phyloP scores from a whole-genome alignment of 352 stramenopile species.

The Phytophthora fragariae region DNA sequence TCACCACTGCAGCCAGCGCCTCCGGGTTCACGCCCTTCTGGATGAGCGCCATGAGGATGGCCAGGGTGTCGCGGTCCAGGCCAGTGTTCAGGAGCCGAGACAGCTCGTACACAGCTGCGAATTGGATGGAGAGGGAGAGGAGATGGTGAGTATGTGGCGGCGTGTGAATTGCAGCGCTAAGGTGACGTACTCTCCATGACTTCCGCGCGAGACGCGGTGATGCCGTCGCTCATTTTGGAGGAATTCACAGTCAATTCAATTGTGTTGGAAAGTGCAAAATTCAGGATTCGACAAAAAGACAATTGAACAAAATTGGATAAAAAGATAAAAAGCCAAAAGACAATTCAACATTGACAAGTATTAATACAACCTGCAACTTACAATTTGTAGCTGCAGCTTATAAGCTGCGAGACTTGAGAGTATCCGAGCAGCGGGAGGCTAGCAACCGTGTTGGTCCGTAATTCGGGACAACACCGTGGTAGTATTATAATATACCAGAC shows the following conservation, averaged over 20 bases:
- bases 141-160: background rate
- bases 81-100: constrained; percentile 92
- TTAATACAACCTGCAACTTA: no score
- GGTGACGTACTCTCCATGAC: constrained; percentile 63
- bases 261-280: background rate
- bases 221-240: constrained; percentile 41
- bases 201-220: constrained; percentile 57
- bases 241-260: no score
- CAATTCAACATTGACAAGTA: no score
- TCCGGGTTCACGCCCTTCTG: constrained; percentile 93
- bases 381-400: no score
- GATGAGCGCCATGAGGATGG: constrained; percentile 88
- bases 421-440: no score
- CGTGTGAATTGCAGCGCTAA: background rate
- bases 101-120: constrained; percentile 89
- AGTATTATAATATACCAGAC: no score
- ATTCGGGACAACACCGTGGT: no score
- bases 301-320: no score
- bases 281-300: no score
- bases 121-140: background rate
- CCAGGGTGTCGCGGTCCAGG: constrained; percentile 88
- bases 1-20: constrained; percentile 88
- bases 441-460: no score
- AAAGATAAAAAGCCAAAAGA: no score
- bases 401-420: no score